A percentile compares a stretch with the other conserved stretches of the same genome.
phyloP scores from a whole-genome alignment of 2,329 filamentous ascomycete species.

The Cladosporium sp. region DNA sequence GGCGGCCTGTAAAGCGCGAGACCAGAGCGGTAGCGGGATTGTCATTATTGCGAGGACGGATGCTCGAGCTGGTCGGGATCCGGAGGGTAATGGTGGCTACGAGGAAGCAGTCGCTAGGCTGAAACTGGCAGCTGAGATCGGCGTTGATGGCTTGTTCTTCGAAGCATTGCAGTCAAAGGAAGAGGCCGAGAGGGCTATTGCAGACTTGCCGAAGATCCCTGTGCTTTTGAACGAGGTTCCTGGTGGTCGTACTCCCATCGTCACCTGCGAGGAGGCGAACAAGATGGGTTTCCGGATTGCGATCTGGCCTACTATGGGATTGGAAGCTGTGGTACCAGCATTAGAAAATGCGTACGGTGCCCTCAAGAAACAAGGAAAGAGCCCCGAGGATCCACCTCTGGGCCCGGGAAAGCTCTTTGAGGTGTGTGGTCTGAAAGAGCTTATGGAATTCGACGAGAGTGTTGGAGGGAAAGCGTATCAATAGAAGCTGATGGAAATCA shows the following conservation, averaged over 20 bases:
- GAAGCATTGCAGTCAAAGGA: slow-evolving; percentile 56
- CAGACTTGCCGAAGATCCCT: slow-evolving; percentile 50
- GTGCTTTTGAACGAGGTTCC: slow-evolving; percentile 59
- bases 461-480: slow-evolving; percentile 43
- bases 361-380: slow-evolving; percentile 43
- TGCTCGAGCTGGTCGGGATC: slow-evolving; percentile 47
- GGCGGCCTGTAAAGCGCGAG: slow-evolving; percentile 53
- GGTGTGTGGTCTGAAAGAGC: slow-evolving; percentile 54
- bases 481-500: slow-evolving; percentile 3
- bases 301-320: slow-evolving; percentile 55
- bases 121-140: slow-evolving; percentile 50
- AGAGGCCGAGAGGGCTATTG: slow-evolving; percentile 49
- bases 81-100: slow-evolving; percentile 47
- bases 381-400: slow-evolving; percentile 36
- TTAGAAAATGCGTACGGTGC: slow-evolving; percentile 29
- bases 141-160: slow-evolving; percentile 60
- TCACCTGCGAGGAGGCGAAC: slow-evolving; percentile 52
- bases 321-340: slow-evolving; percentile 46
- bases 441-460: slow-evolving; percentile 52
- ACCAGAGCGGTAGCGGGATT: slow-evolving; percentile 53
- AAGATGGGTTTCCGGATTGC: slow-evolving; percentile 58
- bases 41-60: slow-evolving; percentile 65
- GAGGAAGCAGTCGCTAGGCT: slow-evolving; percentile 55
- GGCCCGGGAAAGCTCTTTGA: slow-evolving; percentile 53
- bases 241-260: slow-evolving; percentile 55